Base-by-base conservation (phyloP, 371 early-diverging fungal species). In the Mortierella sp. region DNA sequence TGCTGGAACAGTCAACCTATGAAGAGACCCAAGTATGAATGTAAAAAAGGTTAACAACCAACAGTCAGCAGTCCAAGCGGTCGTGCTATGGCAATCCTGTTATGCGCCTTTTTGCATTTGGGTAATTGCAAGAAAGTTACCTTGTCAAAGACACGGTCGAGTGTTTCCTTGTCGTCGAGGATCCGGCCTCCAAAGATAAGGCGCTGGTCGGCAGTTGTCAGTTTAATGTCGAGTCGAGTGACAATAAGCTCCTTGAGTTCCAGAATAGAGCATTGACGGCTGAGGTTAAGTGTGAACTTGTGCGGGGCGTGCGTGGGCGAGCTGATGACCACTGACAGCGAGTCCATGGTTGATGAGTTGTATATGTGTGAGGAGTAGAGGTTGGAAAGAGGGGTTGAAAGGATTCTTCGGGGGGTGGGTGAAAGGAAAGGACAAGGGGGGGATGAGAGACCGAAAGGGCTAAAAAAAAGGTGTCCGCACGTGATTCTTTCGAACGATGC, bases 181-280 rank as follows among this genome's bases (percentile, higher is more conserved):
- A 84, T 78, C 21, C 81, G 81, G 16, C 85, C 85, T 43, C 81
- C 71, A 69, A 64, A 85, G 76, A 85, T 85, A 37, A 85, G 78
- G 16, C 85, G 85, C 44, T 76, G 76, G 69, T 85, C 85, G 13
- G 81, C 48, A 24, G 74, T 44, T 37, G 69, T 40, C 0, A 73
- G 76, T 26, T 67, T 72, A n/a, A 73, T 40, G 40, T 81, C 81
- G 19, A 81, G 79, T 73, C 81, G 81, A 53, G 76, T 57, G 74
- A 54, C 71, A n/a, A 85, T 81, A 34, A 78, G 55, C 40, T 81
- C 79, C 50, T 84, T 84, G 48, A 84, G 73, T 50, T 84, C 75
- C 21, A 73, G 75, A 51, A 84, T 76, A 8, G 84, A 75, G 31
- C 80, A 75, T 55, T 78, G 54, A 10, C 73, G 71, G 51, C 73